Percentiles rank a stretch among this genome's conserved stretches.
Evolutionary conservation across 225 moss, liverwort and hornwort species (phyloP).

Genomic region (Sphagnum contortum): DNA sequence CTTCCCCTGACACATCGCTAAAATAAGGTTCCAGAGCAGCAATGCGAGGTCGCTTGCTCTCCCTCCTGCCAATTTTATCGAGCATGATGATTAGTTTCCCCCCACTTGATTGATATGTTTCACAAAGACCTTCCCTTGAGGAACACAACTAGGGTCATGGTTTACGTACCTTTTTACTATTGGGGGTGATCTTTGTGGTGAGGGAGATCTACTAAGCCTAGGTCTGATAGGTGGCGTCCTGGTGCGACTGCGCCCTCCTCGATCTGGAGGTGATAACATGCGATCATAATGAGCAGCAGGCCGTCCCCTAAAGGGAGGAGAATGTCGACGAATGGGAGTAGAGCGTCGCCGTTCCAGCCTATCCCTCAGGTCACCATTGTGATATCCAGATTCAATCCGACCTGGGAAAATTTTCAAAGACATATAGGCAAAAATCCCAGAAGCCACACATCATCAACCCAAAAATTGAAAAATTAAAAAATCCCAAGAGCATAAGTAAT

Average conservation of each 20-base stretch:
- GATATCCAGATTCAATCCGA: slow-evolving; percentile 32
- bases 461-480: too few species aligned
- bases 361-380: slow-evolving; percentile 47
- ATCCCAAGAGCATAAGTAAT: too few species aligned
- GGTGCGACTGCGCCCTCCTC: slow-evolving; percentile 46
- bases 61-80: slow-evolving; percentile 15
- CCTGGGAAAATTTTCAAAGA: slow-evolving; percentile 13
- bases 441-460: too few species aligned
- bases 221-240: slow-evolving; percentile 32
- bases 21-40: slow-evolving; percentile 43
- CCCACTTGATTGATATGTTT: too few species aligned
- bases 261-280: slow-evolving; percentile 37
- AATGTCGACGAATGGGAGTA: slow-evolving; percentile 29
- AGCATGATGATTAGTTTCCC: too few species aligned
- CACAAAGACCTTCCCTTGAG: too few species aligned
- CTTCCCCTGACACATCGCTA: slow-evolving; percentile 58
- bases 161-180: too few species aligned
- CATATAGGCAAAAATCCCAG: too few species aligned
- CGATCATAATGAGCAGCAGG: slow-evolving; percentile 26
- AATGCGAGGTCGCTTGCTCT: slow-evolving; percentile 33
- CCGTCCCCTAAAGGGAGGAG: slow-evolving; percentile 22
- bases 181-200: slow-evolving; percentile 31
- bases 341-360: slow-evolving; percentile 45
- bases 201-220: slow-evolving; percentile 29
- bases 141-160: too few species aligned